Evolutionary conservation across 768 basidiomycete species (phyloP), one percentile per base, ranked within the genome.

Genomic region (Holtermannia corniformis): DNA sequence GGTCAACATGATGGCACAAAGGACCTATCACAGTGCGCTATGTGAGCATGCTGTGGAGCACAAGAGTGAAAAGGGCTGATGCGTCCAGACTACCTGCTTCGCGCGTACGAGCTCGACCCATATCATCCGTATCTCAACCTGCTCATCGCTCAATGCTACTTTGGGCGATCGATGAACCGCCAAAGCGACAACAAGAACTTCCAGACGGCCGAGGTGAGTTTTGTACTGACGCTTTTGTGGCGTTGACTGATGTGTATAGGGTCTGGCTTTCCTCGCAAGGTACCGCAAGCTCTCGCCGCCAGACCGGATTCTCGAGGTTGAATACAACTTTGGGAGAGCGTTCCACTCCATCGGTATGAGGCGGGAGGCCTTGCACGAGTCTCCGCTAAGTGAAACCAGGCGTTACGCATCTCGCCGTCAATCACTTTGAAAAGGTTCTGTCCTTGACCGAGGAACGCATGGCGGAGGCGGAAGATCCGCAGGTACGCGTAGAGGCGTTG

Each of bases 111-210:
- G 58, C 80, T 87, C 62, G 83, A 81, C 55, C 84, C 81, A 0
- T 76, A 87, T 13, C 87, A 96, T 70, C 88, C 92, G 0, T 76
- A 92, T 73, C 77, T 95, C 21, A 91, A 86, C 64, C 75, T 97
- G 3, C 81, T 79, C 42, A 77, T 96, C 7, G 87, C 84, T 0
- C 81, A 91, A 44, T 82, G 87, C 0, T 95, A 87, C 20, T 75
- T 95, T 44, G 89, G 90, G 11, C 79, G 93, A 32, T 85, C 90
- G 0, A 88, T 89, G 84, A 87, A 92, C 59, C 79, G 92, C 19
- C 92, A 96, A 69, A 83, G 85, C 13, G 93, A 96, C 73, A 97
- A 99, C 67, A 75, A 91, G 40, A 86, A 95, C 64, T 87, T 93
- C 68, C 78, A 90, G 54, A 79, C 96, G 37, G 78, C 83, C 3